Conservation (phyloP, 768 basidiomycete genomes). For the Tylopilus vinaceipallidus region DNA sequence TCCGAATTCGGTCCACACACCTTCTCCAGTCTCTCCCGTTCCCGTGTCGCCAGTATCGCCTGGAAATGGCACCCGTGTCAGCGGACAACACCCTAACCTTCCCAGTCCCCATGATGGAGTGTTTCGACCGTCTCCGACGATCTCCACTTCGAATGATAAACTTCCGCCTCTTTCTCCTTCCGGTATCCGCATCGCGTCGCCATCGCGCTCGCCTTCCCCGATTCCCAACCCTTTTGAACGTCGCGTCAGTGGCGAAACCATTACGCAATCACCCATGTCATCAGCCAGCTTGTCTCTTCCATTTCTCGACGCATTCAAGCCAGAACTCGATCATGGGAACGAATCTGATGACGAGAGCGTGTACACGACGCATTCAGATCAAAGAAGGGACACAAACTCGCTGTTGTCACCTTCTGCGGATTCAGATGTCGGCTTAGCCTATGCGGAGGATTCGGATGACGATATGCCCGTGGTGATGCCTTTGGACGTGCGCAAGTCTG, state of each 20-base stretch:
- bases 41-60: conserved; percentile 24
- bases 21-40: conserved; percentile 35
- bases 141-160: conserved; percentile 17
- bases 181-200: conserved; percentile 27
- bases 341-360: conserved; percentile 35
- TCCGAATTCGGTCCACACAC: conserved; percentile 32
- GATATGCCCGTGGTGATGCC: conserved; percentile 35
- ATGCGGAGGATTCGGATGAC: conserved; percentile 33
- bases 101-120: conserved; percentile 21
- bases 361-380: conserved; percentile 32
- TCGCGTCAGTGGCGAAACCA: conserved; percentile 78
- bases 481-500: conserved; percentile 24
- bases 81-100: conserved; percentile 15
- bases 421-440: conserved; percentile 38
- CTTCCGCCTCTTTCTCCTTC: conserved; percentile 21
- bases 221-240: conserved; percentile 91
- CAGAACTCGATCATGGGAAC: conserved; percentile 19
- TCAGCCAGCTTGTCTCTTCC: conserved; percentile 39
- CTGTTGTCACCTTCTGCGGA: conserved; percentile 28
- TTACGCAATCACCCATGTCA: conserved; percentile 22
- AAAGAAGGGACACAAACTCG: conserved; percentile 14
- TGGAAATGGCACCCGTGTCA: conserved; percentile 11
- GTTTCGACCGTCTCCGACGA: conserved; percentile 4
- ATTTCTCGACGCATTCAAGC: conserved; percentile 56
- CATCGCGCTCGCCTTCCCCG: conserved; percentile 31